phyloP scores from a whole-genome alignment of 305 asterid species.

The Fraxinus angustifolia region DNA sequence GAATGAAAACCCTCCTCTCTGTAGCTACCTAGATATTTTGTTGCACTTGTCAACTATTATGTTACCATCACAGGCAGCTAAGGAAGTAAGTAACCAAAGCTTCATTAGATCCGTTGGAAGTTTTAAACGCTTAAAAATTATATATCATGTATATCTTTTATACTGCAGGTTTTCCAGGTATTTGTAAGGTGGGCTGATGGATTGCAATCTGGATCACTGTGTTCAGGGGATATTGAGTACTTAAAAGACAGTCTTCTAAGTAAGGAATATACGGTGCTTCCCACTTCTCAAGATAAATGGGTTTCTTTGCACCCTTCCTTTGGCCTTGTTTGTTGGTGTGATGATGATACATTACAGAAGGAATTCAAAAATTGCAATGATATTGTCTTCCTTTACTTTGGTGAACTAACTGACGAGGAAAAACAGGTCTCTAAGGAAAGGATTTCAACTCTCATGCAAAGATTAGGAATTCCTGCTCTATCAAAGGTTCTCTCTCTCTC shows the following conservation, averaged over 20 bases:
- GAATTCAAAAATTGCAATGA: slow-evolving; percentile 61
- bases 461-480: slow-evolving; percentile 66
- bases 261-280: slow-evolving; percentile 65
- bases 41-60: slow-evolving; percentile 53
- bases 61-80: slow-evolving; percentile 47
- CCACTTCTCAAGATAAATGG: slow-evolving; percentile 89
- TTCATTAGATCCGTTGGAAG: neutral
- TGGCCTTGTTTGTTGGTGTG: slow-evolving; percentile 87
- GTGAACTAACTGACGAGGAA: slow-evolving; percentile 53
- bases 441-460: slow-evolving; percentile 49
- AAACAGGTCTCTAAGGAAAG: slow-evolving; percentile 46
- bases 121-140: neutral
- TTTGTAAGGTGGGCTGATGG: slow-evolving; percentile 72
- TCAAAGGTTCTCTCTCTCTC: slow-evolving; percentile 56
- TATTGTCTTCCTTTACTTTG: slow-evolving; percentile 61
- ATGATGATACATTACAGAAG: slow-evolving; percentile 56
- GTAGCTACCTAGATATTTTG: slow-evolving; percentile 71
- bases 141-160: neutral
- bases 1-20: slow-evolving; percentile 55
- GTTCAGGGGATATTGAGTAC: slow-evolving; percentile 55
- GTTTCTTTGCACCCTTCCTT: slow-evolving; percentile 79
- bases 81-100: neutral
- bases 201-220: slow-evolving; percentile 61
- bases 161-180: slow-evolving; percentile 66
- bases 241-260: slow-evolving; percentile 58